Percentiles rank a stretch among this genome's conserved stretches.
phyloP scores from a whole-genome alignment of 768 basidiomycete genomes.

The Lentinula sp. region DNA sequence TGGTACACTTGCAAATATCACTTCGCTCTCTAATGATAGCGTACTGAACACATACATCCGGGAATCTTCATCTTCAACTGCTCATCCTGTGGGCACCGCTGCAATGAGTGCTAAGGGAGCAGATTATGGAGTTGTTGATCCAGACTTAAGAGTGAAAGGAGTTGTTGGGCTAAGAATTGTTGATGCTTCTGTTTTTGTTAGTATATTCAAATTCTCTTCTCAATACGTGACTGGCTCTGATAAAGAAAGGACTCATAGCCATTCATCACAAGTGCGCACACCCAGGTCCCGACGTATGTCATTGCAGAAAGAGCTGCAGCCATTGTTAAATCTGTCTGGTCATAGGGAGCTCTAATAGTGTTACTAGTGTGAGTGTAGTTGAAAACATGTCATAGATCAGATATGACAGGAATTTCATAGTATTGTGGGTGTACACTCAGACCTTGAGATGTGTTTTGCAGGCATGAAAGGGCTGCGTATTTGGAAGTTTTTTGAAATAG shows the following conservation, averaged over 20 bases:
- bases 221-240: not conserved
- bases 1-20: slow-evolving; percentile 14
- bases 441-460: no score
- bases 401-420: no score
- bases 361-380: no score
- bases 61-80: slow-evolving; percentile 11
- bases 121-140: slow-evolving; percentile 25
- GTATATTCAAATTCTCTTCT: not conserved
- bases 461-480: no score
- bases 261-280: slow-evolving; percentile 20
- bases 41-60: slow-evolving; percentile 19
- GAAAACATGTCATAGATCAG: no score
- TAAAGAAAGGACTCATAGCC: slow-evolving; percentile 11
- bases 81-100: slow-evolving; percentile 24
- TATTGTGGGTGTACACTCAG: no score
- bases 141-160: slow-evolving; percentile 27
- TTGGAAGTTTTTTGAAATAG: no score
- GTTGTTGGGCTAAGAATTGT: slow-evolving; percentile 27
- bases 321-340: slow-evolving; percentile 17
- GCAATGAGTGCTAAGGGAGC: slow-evolving; percentile 22
- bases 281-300: slow-evolving; percentile 20
- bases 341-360: no score
- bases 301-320: slow-evolving; percentile 25
- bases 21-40: slow-evolving; percentile 8
- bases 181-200: slow-evolving; percentile 31